Evolutionary conservation across 2,329 filamentous ascomycete species (phyloP).

Genomic region (Fusarium sp.): DNA sequence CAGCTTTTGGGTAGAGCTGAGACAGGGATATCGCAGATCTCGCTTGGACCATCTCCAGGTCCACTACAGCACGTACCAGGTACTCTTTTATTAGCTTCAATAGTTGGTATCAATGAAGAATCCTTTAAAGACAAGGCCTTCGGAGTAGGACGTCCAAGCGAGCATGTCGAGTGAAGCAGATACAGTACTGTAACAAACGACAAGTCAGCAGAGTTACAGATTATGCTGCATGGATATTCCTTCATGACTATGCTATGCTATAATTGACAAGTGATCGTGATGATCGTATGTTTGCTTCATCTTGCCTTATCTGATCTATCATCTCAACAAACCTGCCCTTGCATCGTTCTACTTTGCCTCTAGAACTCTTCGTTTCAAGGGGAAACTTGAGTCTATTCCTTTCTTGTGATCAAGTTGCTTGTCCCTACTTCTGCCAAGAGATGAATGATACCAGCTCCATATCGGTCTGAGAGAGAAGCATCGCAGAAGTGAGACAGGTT

Average conservation of each 20-base stretch:
- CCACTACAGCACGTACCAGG: not conserved
- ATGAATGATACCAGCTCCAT: slow-evolving; percentile 22
- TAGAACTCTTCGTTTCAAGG: not conserved
- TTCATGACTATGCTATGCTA: not conserved
- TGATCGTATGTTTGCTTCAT: not conserved
- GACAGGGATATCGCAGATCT: slow-evolving; percentile 9
- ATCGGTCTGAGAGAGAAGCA: slow-evolving; percentile 28
- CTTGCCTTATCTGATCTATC: slow-evolving; percentile 15
- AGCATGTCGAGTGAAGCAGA: not conserved
- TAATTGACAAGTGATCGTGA: not conserved
- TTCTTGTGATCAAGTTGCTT: not conserved
- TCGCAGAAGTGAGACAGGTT: not conserved
- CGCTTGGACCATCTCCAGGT: slow-evolving; percentile 1
- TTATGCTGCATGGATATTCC: not conserved
- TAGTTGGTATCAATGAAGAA: not conserved
- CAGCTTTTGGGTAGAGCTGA: not conserved
- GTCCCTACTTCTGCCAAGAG: not conserved
- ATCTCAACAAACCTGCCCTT: slow-evolving; percentile 8
- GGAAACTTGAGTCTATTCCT: not conserved
- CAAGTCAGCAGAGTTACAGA: not conserved
- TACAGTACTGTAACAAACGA: not conserved
- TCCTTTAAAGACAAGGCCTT: slow-evolving; percentile 1
- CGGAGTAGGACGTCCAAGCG: not conserved
- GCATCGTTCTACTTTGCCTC: slow-evolving; percentile 6
- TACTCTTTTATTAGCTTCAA: not conserved